These are phyloP conservation scores for Boletus speciosus DNA, from an alignment of 768 basidiomycete genomes.

Conservation along the genomic window DNA sequence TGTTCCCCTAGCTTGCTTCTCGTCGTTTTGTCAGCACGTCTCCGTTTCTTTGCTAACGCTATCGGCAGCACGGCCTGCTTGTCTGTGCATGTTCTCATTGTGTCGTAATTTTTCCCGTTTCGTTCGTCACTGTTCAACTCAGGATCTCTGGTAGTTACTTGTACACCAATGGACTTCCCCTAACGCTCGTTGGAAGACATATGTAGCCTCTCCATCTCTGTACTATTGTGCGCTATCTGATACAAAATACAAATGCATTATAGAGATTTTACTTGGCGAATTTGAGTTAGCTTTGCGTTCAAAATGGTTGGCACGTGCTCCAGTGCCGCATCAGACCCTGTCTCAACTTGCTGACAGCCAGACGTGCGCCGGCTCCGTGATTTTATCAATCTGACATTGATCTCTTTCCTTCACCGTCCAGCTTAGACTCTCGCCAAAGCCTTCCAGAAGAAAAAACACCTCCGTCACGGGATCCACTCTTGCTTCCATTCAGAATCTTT, in stretches of 20 bases:
- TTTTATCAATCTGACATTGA: background rate
- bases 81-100: conserved; percentile 17
- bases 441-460: background rate
- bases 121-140: conserved; percentile 25
- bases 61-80: conserved; percentile 29
- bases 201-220: conserved; percentile 31
- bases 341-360: background rate
- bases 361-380: background rate
- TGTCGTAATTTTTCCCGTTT: conserved; percentile 20
- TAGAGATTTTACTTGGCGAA: conserved; percentile 10
- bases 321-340: conserved; percentile 5
- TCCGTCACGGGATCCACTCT: too few relatives aligned
- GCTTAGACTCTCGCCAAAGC: background rate
- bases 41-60: conserved; percentile 19
- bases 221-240: conserved; percentile 22
- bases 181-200: conserved; percentile 21
- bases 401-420: background rate
- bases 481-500: background rate
- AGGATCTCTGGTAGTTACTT: conserved; percentile 30
- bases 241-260: conserved; percentile 14
- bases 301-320: conserved; percentile 3
- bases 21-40: conserved; percentile 10
- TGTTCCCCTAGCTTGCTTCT: conserved; percentile 62
- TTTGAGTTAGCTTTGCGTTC: conserved; percentile 8
- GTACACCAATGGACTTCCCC: conserved; percentile 31